Conservation (phyloP, 2,329 filamentous ascomycete genomes). For the Cryoendolithus antarcticus region DNA sequence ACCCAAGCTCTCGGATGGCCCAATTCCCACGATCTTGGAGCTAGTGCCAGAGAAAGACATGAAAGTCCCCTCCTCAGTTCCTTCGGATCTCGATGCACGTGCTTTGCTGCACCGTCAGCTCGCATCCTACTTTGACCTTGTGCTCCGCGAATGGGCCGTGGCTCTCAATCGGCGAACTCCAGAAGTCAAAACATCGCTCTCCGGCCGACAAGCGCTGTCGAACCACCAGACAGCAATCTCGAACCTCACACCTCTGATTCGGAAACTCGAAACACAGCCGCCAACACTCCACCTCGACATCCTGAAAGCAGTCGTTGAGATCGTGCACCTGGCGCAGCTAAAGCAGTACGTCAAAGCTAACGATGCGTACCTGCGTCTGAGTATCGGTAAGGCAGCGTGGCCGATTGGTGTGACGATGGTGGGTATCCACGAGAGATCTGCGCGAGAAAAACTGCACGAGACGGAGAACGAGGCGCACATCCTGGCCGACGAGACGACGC, state of each 20-base stretch:
- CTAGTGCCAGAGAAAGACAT: constrained; percentile 77
- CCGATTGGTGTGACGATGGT: constrained; percentile 99
- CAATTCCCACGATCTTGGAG: constrained; percentile 74
- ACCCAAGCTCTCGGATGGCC: constrained; percentile 49
- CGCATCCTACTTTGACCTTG: constrained; percentile 90
- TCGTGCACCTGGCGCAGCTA: constrained; percentile 81
- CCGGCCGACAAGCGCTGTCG: constrained; percentile 68
- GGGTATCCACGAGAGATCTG: constrained; percentile 93
- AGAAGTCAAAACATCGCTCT: constrained; percentile 56
- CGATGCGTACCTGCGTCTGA: constrained; percentile 82
- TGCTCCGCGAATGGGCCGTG: constrained; percentile 75
- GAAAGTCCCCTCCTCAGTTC: constrained; percentile 55
- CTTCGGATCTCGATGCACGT: constrained; percentile 51
- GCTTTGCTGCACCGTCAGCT: constrained; percentile 74
- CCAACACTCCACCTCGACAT: constrained; percentile 63
- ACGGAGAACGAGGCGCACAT: constrained; percentile 65
- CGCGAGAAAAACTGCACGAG: constrained; percentile 87
- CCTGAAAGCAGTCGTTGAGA: constrained; percentile 66
- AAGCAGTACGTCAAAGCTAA: constrained; percentile 92
- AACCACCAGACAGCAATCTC: constrained; percentile 80
- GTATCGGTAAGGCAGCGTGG: constrained; percentile 67
- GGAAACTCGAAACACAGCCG: constrained; percentile 70
- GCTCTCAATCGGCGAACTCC: constrained; percentile 53
- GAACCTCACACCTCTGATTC: constrained; percentile 81
- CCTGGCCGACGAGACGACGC: constrained; percentile 89